phyloP scores from a whole-genome alignment of 2,329 filamentous ascomycete genomes.

The Venturia nashicola region DNA sequence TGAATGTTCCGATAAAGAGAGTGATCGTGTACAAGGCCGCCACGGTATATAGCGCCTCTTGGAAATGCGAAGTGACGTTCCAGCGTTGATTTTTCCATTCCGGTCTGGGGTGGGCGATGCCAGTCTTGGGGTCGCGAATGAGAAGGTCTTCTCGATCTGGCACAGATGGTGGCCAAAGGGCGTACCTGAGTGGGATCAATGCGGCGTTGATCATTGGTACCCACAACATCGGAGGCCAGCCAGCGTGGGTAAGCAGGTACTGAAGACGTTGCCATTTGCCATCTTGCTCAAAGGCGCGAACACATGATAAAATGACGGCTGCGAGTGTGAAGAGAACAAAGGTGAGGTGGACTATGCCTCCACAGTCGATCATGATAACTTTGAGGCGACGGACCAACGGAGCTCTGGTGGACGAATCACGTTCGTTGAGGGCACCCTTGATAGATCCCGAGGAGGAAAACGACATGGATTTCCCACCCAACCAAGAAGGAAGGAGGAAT shows the following conservation, averaged over 20 bases:
- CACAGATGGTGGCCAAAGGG: conserved; percentile 8
- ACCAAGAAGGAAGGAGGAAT: conserved; percentile 46
- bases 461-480: conserved; percentile 42
- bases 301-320: conserved; percentile 38
- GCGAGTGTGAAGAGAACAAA: conserved; percentile 43
- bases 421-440: conserved; percentile 44
- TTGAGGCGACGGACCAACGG: conserved; percentile 40
- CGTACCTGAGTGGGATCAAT: conserved; percentile 8
- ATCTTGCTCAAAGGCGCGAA: conserved; percentile 35
- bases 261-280: conserved; percentile 31
- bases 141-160: conserved; percentile 10
- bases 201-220: conserved; percentile 29
- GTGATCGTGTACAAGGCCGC: conserved; percentile 1
- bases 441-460: conserved; percentile 51
- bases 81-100: conserved; percentile 16
- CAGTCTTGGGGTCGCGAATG: conserved; percentile 9
- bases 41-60: neutral
- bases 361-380: conserved; percentile 43
- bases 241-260: conserved; percentile 46
- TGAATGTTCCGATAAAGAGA: conserved; percentile 7
- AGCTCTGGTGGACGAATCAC: conserved; percentile 30
- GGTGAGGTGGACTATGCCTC: conserved; percentile 41
- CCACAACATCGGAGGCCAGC: conserved; percentile 50
- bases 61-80: neutral
- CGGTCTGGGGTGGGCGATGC: conserved; percentile 10